Evolutionary conservation across 2,329 filamentous ascomycete species (phyloP), one percentile per base, ranked within the genome.

Genomic region (Thelonectria rubi): DNA sequence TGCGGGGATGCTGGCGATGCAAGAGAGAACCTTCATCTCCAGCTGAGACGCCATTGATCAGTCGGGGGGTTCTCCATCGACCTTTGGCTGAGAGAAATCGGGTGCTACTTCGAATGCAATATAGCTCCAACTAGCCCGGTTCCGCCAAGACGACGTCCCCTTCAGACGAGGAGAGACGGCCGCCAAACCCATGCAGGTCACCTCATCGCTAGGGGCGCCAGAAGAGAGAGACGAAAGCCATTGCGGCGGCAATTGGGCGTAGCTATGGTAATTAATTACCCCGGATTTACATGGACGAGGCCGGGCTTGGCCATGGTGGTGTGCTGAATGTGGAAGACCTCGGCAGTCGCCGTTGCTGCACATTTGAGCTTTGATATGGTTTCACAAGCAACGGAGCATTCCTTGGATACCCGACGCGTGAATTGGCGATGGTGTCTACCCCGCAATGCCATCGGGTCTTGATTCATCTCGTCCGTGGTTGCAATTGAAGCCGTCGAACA

Each of bases 181-280:
- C 62, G 58, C 69, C 71, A 71, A 30, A 64, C 69, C 67, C 58
- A 70, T 70, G 65, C 62, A 67, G 64, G 67, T 63, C 66, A 67
- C 65, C 65, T 69, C 56, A 60, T 70, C 66, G 68, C 51, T 45
- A 49, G 42, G 43, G 26, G 7, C 21, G 3, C 21, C 21, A 3
- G n/a, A 24, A 24, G 7, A 24, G 21, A 24, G 21, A 24, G 21
- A 30, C 26, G 26, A 8, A 30, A 32, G 40, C 21, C 43, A 24
- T 40, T 32, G 24, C 24, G 12, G 14, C 42, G 14, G 10, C 18
- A 34, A 37, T 37, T 37, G 34, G 11, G 12, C 17, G 7, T 30
- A 30, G 26, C 26, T 30, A 30, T 30, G 26, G 26, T 5, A 30
- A 30, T 30, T 9, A 42, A 20, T 37, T 55, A 55, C 58, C 58